Conservation (phyloP, 2,329 filamentous ascomycete genomes). For the Kalmusia sp. region DNA sequence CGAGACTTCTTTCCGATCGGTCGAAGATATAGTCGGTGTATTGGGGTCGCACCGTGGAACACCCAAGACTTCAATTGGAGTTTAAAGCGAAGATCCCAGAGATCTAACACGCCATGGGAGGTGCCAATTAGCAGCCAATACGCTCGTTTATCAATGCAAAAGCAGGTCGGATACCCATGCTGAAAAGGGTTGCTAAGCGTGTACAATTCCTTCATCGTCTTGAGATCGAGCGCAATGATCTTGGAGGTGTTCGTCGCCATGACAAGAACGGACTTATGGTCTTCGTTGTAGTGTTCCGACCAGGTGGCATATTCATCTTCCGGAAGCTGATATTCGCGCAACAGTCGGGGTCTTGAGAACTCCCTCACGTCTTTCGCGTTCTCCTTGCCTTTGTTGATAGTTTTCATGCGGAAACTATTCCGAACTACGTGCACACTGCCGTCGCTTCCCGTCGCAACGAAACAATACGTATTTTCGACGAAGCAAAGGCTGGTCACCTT, state of each 20-base stretch:
- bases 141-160: slow-evolving; percentile 83
- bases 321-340: slow-evolving; percentile 78
- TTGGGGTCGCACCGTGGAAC: slow-evolving; percentile 78
- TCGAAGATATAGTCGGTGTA: slow-evolving; percentile 81
- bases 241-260: slow-evolving; percentile 87
- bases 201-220: slow-evolving; percentile 84
- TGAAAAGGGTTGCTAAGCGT: slow-evolving; percentile 85
- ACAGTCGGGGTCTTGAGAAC: slow-evolving; percentile 77
- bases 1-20: slow-evolving; percentile 73
- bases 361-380: slow-evolving; percentile 62
- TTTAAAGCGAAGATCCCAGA: slow-evolving; percentile 97
- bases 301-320: slow-evolving; percentile 80
- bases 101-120: slow-evolving; percentile 86
- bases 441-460: slow-evolving; percentile 88
- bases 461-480: slow-evolving; percentile 91
- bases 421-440: slow-evolving; percentile 84
- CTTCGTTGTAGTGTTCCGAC: slow-evolving; percentile 89
- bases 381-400: slow-evolving; percentile 69
- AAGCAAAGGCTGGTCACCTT: slow-evolving; percentile 86
- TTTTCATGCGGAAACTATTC: slow-evolving; percentile 36
- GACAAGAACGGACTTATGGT: slow-evolving; percentile 81
- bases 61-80: slow-evolving; percentile 89
- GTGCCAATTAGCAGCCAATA: slow-evolving; percentile 94
- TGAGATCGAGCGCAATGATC: slow-evolving; percentile 83
- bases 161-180: slow-evolving; percentile 89